Evolutionary conservation across 176 grass and related monocot species (phyloP), one percentile per base, ranked within the genome.

Genomic region (Aegilops bicornis): DNA sequence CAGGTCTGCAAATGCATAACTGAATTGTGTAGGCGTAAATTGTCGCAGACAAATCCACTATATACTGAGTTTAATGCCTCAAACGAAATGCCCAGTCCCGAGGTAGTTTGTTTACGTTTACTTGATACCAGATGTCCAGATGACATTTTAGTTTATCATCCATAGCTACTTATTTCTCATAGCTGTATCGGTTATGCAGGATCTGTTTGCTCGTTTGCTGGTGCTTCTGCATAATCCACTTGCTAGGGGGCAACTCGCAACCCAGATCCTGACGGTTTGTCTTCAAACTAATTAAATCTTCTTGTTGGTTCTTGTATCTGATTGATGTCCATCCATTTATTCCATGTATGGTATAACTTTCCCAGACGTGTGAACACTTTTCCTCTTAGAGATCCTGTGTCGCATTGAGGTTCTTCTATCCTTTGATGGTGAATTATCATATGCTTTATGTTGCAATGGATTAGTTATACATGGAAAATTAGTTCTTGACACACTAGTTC

Each of bases 1-100:
- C 91, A 98, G 96, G 89, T 98, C 77, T 98, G 96, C 84, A 98
- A 90, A 93, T 95, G 96, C 89, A 92, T 98, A 94, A 95, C 93
- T 87, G 96, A 98, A 77, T 83, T 98, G 64, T 92, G 93, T 66
- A 94, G 96, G 84, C 89, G 91, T 87, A 98, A 91, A 66, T 82
- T 86, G 48, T 92, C 87, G 27, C 96, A 94, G 29, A 72, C 93
- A 83, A 92, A 88, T 76, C 83, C 86, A 39, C 48, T 92, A 48
- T 83, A 86, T 87, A 89, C 84, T 89, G 93, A 98, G 86, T 80
- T 94, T 76, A 98, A 94, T 79, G 83, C 90, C 37, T 87, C 86
- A 16, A 93, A 91, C 69, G 96, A 95, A 84, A 88, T 92, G 79
- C 96, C 93, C 70, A 92, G 71, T 64, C 84, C 96, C 15, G 96